phyloP scores from a whole-genome alignment of 805 yeast species.

The Nakazawaea pomicola region DNA sequence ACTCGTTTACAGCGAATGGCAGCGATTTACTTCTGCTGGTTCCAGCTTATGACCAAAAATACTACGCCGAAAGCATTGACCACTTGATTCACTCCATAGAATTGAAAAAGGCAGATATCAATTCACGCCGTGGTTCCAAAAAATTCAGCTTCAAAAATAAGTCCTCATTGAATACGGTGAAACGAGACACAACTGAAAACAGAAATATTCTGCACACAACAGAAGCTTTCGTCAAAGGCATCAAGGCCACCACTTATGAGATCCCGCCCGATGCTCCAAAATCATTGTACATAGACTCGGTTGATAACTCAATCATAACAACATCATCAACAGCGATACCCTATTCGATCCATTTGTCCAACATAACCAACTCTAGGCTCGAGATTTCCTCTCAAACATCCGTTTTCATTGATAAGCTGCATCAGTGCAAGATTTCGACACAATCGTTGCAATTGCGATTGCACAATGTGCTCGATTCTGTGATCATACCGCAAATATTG shows the following conservation, averaged over 20 bases:
- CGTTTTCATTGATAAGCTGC: slow-evolving; percentile 16
- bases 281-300: background rate
- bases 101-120: slow-evolving; percentile 15
- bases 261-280: background rate
- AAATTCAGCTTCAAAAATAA: slow-evolving; percentile 21
- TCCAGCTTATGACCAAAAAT: slow-evolving; percentile 29
- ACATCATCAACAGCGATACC: background rate
- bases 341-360: slow-evolving; percentile 18
- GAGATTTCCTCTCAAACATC: slow-evolving; percentile 18
- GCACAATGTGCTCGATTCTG: slow-evolving; percentile 14
- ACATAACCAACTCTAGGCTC: slow-evolving; percentile 15
- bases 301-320: background rate
- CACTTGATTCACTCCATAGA: slow-evolving; percentile 18
- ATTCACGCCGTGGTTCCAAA: slow-evolving; percentile 10
- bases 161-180: background rate
- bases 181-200: background rate
- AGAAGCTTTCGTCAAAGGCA: background rate
- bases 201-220: background rate
- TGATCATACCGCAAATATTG: slow-evolving; percentile 13
- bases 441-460: slow-evolving; percentile 23
- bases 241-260: background rate
- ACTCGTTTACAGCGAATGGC: slow-evolving; percentile 27
- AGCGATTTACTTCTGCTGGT: slow-evolving; percentile 18
- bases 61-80: slow-evolving; percentile 17
- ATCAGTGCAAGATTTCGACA: slow-evolving; percentile 16